Conservation (phyloP, 176 grass and related monocot genomes). For the Cenchrus purpureus region DNA sequence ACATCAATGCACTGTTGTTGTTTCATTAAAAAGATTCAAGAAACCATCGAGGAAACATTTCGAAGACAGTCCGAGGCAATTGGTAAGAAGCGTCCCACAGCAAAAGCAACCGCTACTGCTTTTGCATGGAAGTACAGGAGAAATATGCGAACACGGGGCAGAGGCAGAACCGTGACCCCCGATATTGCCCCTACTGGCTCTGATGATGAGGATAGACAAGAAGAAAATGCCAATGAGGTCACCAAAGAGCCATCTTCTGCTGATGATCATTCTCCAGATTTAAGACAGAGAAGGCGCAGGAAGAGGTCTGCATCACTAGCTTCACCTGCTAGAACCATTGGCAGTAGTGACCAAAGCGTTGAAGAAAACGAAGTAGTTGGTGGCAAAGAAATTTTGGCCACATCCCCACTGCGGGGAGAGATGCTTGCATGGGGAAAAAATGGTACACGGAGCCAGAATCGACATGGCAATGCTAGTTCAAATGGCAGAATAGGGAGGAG, state of each 20-base stretch:
- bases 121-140: constrained; percentile 68
- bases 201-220: constrained; percentile 68
- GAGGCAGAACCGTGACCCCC: constrained; percentile 46
- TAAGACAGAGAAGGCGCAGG: constrained; percentile 60
- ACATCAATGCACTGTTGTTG: not conserved
- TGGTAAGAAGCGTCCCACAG: constrained; percentile 57
- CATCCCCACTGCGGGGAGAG: constrained; percentile 67
- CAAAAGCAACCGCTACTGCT: constrained; percentile 53
- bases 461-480: constrained; percentile 62
- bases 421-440: constrained; percentile 91
- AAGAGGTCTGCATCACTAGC: constrained; percentile 46
- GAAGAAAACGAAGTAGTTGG: constrained; percentile 60
- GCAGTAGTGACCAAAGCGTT: constrained; percentile 44
- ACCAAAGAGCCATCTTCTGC: constrained; percentile 68
- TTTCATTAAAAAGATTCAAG: constrained; percentile 75
- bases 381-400: constrained; percentile 56
- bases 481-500: constrained; percentile 61
- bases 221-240: constrained; percentile 61
- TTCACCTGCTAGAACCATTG: constrained; percentile 62
- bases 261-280: constrained; percentile 67
- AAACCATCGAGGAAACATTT: constrained; percentile 72
- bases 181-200: constrained; percentile 48
- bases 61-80: constrained; percentile 71
- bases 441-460: constrained; percentile 78
- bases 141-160: constrained; percentile 55